Evolutionary conservation across 345 rosid genomes (phyloP).

Genomic region (Litchi chinensis): DNA sequence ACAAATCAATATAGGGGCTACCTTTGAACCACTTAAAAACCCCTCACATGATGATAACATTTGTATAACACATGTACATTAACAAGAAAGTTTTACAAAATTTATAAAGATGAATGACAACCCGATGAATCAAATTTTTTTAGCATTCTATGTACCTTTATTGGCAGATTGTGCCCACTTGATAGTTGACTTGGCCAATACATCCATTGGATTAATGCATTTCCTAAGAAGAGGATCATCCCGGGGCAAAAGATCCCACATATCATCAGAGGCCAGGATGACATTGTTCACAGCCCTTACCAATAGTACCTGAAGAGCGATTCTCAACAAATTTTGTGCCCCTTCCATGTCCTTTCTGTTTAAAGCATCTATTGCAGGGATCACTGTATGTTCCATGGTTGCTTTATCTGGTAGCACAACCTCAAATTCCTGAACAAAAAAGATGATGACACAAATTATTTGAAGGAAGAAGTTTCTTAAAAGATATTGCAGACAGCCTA

Average conservation of each 20-base stretch:
- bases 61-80: not conserved
- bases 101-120: not conserved
- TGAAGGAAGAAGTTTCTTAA: not conserved
- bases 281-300: slow-evolving; percentile 53
- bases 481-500: not conserved
- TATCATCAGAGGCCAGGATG: slow-evolving; percentile 43
- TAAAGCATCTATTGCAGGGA: slow-evolving; percentile 49
- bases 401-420: slow-evolving; percentile 55
- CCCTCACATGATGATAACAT: not conserved
- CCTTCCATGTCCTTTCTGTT: slow-evolving; percentile 52
- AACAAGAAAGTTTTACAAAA: not conserved
- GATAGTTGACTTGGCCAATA: slow-evolving; percentile 48
- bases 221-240: slow-evolving; percentile 58
- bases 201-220: slow-evolving; percentile 48
- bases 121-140: slow-evolving; percentile 3
- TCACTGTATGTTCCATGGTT: slow-evolving; percentile 46
- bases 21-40: not conserved
- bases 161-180: slow-evolving; percentile 39
- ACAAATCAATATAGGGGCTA: not conserved
- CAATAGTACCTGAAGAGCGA: slow-evolving; percentile 55
- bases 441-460: not conserved
- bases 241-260: slow-evolving; percentile 38
- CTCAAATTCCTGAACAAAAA: slow-evolving; percentile 45
- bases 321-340: slow-evolving; percentile 49
- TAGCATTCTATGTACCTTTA: slow-evolving; percentile 22